Evolutionary conservation across 2,329 filamentous ascomycete genomes (phyloP), one percentile per base, ranked within the genome.

Genomic region (Stenocarpella maydis): DNA sequence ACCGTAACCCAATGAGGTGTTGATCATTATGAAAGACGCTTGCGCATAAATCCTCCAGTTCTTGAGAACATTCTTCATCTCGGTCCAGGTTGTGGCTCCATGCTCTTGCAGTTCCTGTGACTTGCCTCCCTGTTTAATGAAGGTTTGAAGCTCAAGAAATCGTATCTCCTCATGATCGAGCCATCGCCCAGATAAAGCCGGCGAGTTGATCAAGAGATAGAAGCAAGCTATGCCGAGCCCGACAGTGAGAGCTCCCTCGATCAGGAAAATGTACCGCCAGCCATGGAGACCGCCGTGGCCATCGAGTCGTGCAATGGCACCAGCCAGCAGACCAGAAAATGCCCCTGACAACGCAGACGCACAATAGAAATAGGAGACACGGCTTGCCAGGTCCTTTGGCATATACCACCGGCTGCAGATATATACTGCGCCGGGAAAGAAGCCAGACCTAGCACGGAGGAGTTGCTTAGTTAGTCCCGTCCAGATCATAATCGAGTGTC

Each of bases 271-370:
- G 85, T 86, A 88, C 54, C 84, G 80, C 84, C 84, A 88, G 1
- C 83, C 82, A 1, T 76, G 74, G 26, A 84, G 73, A 19, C 82
- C 81, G 2, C 79, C 74, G 1, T 77, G 75, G 2, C 84, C 84
- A 34, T 83, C 78, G 70, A 87, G 80, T 19, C 80, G 74, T 14
- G 80, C 76, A 65, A 87, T 86, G 4, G 76, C 83, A 55, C 82
- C 86, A 2, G 85, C 85, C 0, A 87, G 77, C 1, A 87, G 65
- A 5, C 92, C 92, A 72, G 90, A 91, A 73, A 94, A 94, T 0
- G 90, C 93, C 0, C 93, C 93, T 0, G 93, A 92, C 0, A 96
- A 82, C 0, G 93, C 92, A 0, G 92, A 92, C 0, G 92, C 92
- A 0, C 91, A 92, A 82, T 95, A 97, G 84, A 96, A 96, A 64